Percentiles rank a stretch among this genome's conserved stretches.
These are phyloP conservation scores for Chaetomium globosum DNA, from an alignment of 2,329 filamentous ascomycete species.

Conservation along the genomic window DNA sequence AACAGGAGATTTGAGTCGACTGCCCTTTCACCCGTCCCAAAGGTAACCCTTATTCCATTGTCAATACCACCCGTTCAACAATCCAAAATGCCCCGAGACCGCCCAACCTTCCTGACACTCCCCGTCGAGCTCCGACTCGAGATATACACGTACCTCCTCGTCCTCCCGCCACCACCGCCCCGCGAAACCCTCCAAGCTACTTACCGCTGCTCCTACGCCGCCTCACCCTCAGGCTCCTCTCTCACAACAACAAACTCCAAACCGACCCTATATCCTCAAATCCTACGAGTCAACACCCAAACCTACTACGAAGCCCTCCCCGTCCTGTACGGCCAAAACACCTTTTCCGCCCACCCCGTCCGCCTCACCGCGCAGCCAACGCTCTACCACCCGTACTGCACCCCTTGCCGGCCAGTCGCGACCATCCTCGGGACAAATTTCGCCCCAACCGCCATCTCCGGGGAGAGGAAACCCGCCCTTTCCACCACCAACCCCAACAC, in stretches of 20 bases:
- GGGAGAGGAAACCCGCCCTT: conserved; percentile 23
- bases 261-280: conserved; percentile 41
- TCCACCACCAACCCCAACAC: conserved; percentile 1
- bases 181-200: conserved; percentile 2
- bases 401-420: conserved; percentile 40
- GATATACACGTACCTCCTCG: conserved; percentile 50
- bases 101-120: conserved; percentile 44
- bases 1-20: not conserved
- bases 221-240: conserved; percentile 18
- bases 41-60: not conserved
- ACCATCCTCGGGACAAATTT: conserved; percentile 17
- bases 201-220: conserved; percentile 26
- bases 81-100: conserved; percentile 16
- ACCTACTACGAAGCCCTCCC: conserved; percentile 47
- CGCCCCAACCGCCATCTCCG: not conserved
- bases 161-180: conserved; percentile 38
- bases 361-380: conserved; percentile 48
- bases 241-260: conserved; percentile 8
- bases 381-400: conserved; percentile 15
- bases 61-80: not conserved
- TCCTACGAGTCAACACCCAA: conserved; percentile 48
- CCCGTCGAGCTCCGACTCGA: conserved; percentile 52
- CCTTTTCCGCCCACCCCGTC: conserved; percentile 48
- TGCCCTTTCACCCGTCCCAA: not conserved
- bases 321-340: conserved; percentile 50